phyloP scores from a whole-genome alignment of 169 alveolate genomes.

The Sarcocystis neurona region DNA sequence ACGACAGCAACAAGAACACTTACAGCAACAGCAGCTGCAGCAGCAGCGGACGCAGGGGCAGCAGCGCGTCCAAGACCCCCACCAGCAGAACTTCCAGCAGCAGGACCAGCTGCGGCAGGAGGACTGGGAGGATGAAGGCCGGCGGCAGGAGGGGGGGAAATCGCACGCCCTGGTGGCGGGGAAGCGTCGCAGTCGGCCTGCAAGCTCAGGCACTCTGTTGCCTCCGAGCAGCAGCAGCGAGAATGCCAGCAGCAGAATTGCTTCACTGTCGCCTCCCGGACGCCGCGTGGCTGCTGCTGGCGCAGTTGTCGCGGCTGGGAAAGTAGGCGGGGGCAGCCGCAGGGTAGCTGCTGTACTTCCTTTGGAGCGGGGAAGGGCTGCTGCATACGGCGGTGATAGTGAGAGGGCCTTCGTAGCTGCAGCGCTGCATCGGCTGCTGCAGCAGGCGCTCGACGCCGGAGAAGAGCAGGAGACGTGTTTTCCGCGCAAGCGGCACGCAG shows the following conservation, averaged over 20 bases:
- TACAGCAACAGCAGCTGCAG: neutral
- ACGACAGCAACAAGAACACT: neutral
- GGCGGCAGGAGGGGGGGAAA: neutral
- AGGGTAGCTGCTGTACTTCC: too few relatives aligned
- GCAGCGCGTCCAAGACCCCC: neutral
- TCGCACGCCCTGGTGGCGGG: neutral
- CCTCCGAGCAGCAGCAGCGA: neutral
- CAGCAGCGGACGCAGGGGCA: neutral
- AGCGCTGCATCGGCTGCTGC: neutral
- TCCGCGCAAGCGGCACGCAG: too few relatives aligned
- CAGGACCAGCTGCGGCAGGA: neutral
- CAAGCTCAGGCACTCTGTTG: neutral
- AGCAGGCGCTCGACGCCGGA: neutral
- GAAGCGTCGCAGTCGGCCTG: neutral
- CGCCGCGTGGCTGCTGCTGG: neutral
- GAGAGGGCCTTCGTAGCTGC: neutral
- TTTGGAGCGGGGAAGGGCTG: too few relatives aligned
- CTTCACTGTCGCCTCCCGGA: neutral
- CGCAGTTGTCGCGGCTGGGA: neutral
- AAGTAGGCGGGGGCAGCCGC: neutral
- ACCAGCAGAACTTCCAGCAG: neutral
- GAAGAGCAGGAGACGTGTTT: too few relatives aligned
- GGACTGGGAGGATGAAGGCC: neutral
- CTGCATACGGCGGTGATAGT: too few relatives aligned
- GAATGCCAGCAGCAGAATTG: neutral